Base-by-base conservation (phyloP, 2,329 filamentous ascomycete species). In the Aspergillus oerlinghausenensis region DNA sequence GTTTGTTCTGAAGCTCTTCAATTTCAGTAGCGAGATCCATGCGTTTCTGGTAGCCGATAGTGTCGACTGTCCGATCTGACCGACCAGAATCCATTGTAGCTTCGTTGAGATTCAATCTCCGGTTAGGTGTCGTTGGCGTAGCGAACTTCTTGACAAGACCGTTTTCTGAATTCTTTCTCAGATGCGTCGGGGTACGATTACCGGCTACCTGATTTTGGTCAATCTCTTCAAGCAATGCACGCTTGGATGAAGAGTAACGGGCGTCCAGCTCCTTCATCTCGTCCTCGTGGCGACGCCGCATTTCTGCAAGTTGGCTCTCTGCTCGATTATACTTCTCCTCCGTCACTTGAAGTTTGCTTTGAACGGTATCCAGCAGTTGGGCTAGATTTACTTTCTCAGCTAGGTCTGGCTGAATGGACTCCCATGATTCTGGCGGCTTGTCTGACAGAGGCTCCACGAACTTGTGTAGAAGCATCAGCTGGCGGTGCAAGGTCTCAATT, bases 1-100 rank as follows among this genome's bases (percentile, higher is more conserved):
- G 83, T 71, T 96, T 91, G 70, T 95, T 97, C 71, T 97, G 93
- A 26, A 96, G 82, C 73, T 96, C 87, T 71, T 97, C 93, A 11
- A 97, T 81, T 67, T 97, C 92, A 3, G 90, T 84, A 67, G 92
- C 94, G 58, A 96, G 79, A 70, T 97, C 93, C 87, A 95, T 93
- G 42, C 88, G 87, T 68, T 88, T 91, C 76, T 94, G 93, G 75
- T 90, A 90, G 63, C 87, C 88, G 45, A 92, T 79, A 17, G 91
- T 89, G 71, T 97, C 93, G 25, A 88, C 85, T 0, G 91, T 96
- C 55, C 86, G 84, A 70, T 97, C 93, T 2, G 92, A 96, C 43
- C 88, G 86, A 56, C 84, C 86, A 38, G 92, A 96, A 67, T 95
- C 90, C 60, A 87, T 82, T 3, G 71, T 70, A 48, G 83, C 80